Evolutionary conservation across 495 filamentous ascomycete genomes (phyloP), one percentile per base, ranked within the genome.

Genomic region (Lasiosphaeria ovina): DNA sequence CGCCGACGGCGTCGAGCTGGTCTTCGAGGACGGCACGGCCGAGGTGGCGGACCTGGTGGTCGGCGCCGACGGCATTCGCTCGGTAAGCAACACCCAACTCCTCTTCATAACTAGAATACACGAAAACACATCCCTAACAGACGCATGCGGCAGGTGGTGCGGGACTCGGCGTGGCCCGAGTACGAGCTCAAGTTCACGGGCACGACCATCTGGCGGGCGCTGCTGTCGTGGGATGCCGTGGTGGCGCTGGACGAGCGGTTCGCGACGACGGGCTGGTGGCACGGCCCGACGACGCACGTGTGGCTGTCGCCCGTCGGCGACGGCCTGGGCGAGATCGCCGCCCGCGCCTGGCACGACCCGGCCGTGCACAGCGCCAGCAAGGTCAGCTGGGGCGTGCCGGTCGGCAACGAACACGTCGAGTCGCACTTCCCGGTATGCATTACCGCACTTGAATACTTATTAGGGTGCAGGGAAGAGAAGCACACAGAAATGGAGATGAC

Each of bases 31-130:
- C 60, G 68, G 70, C 6, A 66, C 64, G 12, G 64, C 68, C 11
- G 68, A 60, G 3, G 59, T 61, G 17, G 77, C 76, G 6, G 79
- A 83, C 70, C 61, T 83, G 6, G 75, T 82, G 6, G 70, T 82
- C n/a, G 80, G 78, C 6, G 81, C 75, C 17, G 81, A 83, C 66
- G 80, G 80, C 11, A 79, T 83, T 54, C 72, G 77, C 60, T 83
- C 80, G 3, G 79, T 83, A 54, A 33, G 76, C 65, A 36, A 42
- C 49, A 47, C 49, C 10, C 10, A 35, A 16, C 31, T 4, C 65
- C 66, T 35, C 33, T 4, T 60, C 72, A 0, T 77, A 74, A 52
- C 68, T 69, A 3, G 60, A 67, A 11, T 74, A 78, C 61, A 58
- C 64, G 44, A 76, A 77, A 16, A 64, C 65, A n/a, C 76, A 78